Evolutionary conservation across 2,329 filamentous ascomycete genomes (phyloP).

Genomic region (Colletotrichum caudatum): DNA sequence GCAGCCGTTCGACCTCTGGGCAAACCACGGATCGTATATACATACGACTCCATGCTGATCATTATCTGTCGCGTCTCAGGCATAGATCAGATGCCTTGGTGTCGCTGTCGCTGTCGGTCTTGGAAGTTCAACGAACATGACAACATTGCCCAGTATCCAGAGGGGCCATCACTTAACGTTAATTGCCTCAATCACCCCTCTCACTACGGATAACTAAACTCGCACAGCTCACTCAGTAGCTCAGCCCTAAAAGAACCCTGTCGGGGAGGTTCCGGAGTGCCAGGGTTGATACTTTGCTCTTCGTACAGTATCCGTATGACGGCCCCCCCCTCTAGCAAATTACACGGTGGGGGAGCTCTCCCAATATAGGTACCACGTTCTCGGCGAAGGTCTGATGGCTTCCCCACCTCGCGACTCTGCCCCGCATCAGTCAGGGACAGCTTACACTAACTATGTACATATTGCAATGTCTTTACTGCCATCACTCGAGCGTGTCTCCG

Average conservation of each 20-base stretch:
- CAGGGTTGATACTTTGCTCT: slow-evolving; percentile 10
- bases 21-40: neutral
- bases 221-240: slow-evolving; percentile 31
- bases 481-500: slow-evolving; percentile 2
- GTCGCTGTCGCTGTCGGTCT: neutral
- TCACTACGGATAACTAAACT: slow-evolving; percentile 1
- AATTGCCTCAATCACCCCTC: neutral
- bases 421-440: slow-evolving; percentile 7
- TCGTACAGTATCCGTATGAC: neutral
- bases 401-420: slow-evolving; percentile 15
- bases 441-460: neutral
- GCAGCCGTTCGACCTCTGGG: neutral
- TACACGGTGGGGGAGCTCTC: slow-evolving; percentile 25
- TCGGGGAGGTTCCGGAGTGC: slow-evolving; percentile 20
- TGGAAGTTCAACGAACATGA: neutral
- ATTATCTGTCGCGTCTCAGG: neutral
- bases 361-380: slow-evolving; percentile 1
- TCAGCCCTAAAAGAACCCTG: slow-evolving; percentile 39
- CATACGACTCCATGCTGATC: neutral
- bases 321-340: neutral
- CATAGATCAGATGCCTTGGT: neutral
- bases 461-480: neutral
- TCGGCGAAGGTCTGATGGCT: neutral
- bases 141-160: neutral
- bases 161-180: neutral